These are phyloP conservation scores for Leccinellum albellum DNA, from an alignment of 768 basidiomycete genomes.

Conservation along the genomic window DNA sequence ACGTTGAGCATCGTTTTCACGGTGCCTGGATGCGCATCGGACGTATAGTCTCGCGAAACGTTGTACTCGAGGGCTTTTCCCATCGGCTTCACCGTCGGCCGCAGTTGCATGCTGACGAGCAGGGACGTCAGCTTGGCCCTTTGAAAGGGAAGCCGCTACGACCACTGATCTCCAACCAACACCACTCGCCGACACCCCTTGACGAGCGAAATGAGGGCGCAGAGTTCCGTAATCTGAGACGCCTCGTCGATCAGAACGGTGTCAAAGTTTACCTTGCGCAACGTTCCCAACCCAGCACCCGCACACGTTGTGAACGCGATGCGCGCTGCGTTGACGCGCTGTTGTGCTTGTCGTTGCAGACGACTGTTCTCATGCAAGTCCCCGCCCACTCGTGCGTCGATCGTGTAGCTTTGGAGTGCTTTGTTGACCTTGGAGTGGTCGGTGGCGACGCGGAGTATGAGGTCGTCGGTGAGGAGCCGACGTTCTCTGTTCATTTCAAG, in stretches of 20 bases:
- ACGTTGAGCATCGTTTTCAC: slow-evolving; percentile 61
- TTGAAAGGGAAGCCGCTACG: background rate
- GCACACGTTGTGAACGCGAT: slow-evolving; percentile 68
- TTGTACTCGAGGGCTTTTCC: slow-evolving; percentile 55
- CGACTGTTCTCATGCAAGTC: slow-evolving; percentile 58
- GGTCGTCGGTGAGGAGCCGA: slow-evolving; percentile 46
- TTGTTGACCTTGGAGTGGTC: slow-evolving; percentile 62
- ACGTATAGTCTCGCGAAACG: slow-evolving; percentile 51
- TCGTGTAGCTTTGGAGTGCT: slow-evolving; percentile 52
- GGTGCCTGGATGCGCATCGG: slow-evolving; percentile 32
- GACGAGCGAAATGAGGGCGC: slow-evolving; percentile 61
- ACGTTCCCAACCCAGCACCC: slow-evolving; percentile 55
- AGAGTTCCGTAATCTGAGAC: slow-evolving; percentile 66
- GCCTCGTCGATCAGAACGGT: slow-evolving; percentile 68
- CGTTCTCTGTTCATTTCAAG: slow-evolving; percentile 42
- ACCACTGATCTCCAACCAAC: slow-evolving; percentile 70
- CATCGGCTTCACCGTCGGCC: slow-evolving; percentile 61
- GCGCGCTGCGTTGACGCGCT: slow-evolving; percentile 51
- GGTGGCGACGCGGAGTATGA: slow-evolving; percentile 66
- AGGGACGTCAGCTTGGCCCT: background rate
- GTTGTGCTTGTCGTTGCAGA: slow-evolving; percentile 55
- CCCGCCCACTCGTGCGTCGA: slow-evolving; percentile 58
- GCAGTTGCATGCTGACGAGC: slow-evolving; percentile 54
- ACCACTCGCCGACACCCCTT: slow-evolving; percentile 58
- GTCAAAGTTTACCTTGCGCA: slow-evolving; percentile 54